Percentiles rank a stretch among this genome's conserved stretches.
Conservation (phyloP, 1,284 basidiomycete genomes). For the Leccinum fallax region DNA sequence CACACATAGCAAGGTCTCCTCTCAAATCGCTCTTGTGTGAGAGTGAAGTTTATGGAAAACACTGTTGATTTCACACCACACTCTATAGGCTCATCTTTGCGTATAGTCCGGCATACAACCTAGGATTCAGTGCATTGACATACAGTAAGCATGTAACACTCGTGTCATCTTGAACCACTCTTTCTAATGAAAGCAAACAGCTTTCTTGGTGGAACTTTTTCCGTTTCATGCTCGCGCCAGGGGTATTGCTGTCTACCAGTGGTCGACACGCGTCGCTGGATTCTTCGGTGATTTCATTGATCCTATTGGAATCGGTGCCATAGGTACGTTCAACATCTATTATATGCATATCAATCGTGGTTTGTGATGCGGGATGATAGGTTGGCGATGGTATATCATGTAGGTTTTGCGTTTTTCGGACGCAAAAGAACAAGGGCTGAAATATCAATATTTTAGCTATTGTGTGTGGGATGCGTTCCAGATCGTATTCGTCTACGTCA, state of each 20-base stretch:
- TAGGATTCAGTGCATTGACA: slow-evolving; percentile 9
- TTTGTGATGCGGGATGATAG: slow-evolving; percentile 4
- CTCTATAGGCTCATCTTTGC: slow-evolving; percentile 21
- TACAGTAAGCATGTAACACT: background rate
- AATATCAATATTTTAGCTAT: slow-evolving; percentile 27
- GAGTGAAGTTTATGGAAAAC: background rate
- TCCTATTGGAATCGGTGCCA: slow-evolving; percentile 21
- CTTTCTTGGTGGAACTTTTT: slow-evolving; percentile 30
- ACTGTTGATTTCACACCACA: background rate
- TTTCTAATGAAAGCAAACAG: slow-evolving; percentile 9
- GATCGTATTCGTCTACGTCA: slow-evolving; percentile 50
- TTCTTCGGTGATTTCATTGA: slow-evolving; percentile 18
- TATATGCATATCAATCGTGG: too few species aligned
- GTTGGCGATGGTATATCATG: slow-evolving; percentile 27
- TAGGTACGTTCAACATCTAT: slow-evolving; percentile 8
- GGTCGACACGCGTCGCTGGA: slow-evolving; percentile 10
- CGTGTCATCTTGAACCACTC: background rate
- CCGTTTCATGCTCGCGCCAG: slow-evolving; percentile 24
- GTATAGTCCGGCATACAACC: slow-evolving; percentile 9
- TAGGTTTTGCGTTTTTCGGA: background rate
- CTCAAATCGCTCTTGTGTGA: background rate
- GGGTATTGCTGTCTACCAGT: slow-evolving; percentile 21
- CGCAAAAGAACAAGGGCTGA: background rate
- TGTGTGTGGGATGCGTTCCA: slow-evolving; percentile 51
- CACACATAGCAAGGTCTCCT: slow-evolving; percentile 10